A percentile compares a stretch with the other conserved stretches of the same genome.
Conservation (phyloP, 768 basidiomycete genomes). For the Thelephora ganbajun region DNA sequence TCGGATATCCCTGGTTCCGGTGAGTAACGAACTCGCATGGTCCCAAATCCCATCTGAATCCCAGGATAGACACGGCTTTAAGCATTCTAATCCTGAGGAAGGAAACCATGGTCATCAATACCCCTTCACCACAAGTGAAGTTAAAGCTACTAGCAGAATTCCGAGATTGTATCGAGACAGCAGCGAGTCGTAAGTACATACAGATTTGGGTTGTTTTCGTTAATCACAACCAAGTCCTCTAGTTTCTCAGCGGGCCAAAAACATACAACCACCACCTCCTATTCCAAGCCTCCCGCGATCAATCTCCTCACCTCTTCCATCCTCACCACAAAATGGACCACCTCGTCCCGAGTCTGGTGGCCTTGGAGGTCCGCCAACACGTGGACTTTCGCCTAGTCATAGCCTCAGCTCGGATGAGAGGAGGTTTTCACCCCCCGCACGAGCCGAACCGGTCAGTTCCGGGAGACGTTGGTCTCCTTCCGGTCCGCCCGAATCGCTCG, state of each 20-base stretch:
- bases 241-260: constrained; percentile 31
- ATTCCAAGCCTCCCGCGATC: constrained; percentile 19
- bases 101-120: constrained; percentile 61
- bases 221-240: constrained; percentile 2
- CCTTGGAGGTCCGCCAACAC: constrained; percentile 12
- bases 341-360: constrained; percentile 7
- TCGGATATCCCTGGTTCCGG: constrained; percentile 48
- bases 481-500: not conserved
- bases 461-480: not conserved
- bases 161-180: constrained; percentile 75
- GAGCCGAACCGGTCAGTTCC: not conserved
- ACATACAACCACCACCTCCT: constrained; percentile 45
- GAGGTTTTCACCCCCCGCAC: not conserved
- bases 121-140: constrained; percentile 40
- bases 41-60: constrained; percentile 1
- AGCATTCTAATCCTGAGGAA: constrained; percentile 79
- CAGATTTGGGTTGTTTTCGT: not conserved
- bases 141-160: constrained; percentile 59
- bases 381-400: constrained; percentile 9
- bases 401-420: not conserved
- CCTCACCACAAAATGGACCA: constrained; percentile 2
- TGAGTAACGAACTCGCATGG: constrained; percentile 15
- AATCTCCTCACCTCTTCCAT: constrained; percentile 7
- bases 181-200: constrained; percentile 46
- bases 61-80: constrained; percentile 47